These are phyloP conservation scores for Dryas octopetala DNA, from an alignment of 306 rosid species.

Conservation along the genomic window DNA sequence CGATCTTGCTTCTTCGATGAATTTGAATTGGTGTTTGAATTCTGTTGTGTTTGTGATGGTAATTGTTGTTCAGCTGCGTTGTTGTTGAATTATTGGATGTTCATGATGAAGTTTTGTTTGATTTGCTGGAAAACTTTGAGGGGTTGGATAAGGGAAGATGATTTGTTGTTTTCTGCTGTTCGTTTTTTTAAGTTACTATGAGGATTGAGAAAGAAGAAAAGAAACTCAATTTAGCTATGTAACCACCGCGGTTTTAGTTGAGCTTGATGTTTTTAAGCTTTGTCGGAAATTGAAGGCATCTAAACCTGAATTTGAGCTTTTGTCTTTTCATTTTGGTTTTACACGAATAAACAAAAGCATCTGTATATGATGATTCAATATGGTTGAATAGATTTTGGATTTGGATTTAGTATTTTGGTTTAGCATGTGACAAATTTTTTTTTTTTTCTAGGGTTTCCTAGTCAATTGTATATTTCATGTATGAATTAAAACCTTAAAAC, in stretches of 20 bases:
- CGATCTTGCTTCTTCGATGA: slow-evolving; percentile 12
- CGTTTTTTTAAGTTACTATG: slow-evolving; percentile 1
- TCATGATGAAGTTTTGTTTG: slow-evolving; percentile 12
- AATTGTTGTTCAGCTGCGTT: neutral
- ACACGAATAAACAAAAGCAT: too few species aligned
- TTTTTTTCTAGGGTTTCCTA: neutral
- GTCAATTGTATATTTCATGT: slow-evolving; percentile 2
- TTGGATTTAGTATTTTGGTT: neutral
- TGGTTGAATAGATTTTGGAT: slow-evolving; percentile 1
- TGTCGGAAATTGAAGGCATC: neutral
- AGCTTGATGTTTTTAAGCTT: slow-evolving; percentile 6
- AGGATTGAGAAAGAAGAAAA: neutral
- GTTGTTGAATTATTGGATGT: slow-evolving; percentile 41
- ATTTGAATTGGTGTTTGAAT: slow-evolving; percentile 4
- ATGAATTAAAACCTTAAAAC: neutral
- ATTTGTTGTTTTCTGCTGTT: slow-evolving; percentile 27
- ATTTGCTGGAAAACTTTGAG: slow-evolving; percentile 13
- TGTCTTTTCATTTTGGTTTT: neutral
- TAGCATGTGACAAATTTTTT: neutral
- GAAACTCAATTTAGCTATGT: slow-evolving; percentile 21
- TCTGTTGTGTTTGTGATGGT: slow-evolving; percentile 21
- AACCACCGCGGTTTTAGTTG: slow-evolving; percentile 17
- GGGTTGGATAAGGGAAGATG: slow-evolving; percentile 30
- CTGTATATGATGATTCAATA: neutral
- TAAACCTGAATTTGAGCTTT: neutral